Evolutionary conservation across 1,139 yeast genomes (phyloP).

Genomic region (Kurtzmaniella quercitrusa): DNA sequence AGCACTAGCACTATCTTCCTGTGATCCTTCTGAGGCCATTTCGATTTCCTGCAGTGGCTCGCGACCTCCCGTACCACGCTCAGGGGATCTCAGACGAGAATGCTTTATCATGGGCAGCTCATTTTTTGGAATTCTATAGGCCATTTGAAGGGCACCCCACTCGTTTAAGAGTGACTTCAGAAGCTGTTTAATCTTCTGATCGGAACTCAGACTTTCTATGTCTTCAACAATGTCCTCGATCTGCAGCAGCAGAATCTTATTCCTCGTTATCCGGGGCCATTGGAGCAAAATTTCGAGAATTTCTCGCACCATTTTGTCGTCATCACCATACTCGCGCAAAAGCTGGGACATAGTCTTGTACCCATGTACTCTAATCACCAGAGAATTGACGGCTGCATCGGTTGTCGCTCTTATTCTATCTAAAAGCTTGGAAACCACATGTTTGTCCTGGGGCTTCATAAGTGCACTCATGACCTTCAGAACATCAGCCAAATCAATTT

Average conservation of each 20-base stretch:
- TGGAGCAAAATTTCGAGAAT: slow-evolving; percentile 54
- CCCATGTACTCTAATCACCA: slow-evolving; percentile 79
- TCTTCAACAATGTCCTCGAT: slow-evolving; percentile 62
- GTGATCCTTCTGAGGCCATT: not conserved
- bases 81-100: slow-evolving; percentile 10
- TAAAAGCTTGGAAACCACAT: slow-evolving; percentile 62
- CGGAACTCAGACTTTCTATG: slow-evolving; percentile 29
- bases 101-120: slow-evolving; percentile 7
- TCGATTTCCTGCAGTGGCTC: slow-evolving; percentile 2
- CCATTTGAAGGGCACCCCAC: slow-evolving; percentile 78
- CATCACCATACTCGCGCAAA: slow-evolving; percentile 32
- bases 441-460: slow-evolving; percentile 70
- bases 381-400: slow-evolving; percentile 51
- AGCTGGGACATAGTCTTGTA: slow-evolving; percentile 72
- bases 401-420: slow-evolving; percentile 60
- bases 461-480: slow-evolving; percentile 79
- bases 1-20: slow-evolving; percentile 3
- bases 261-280: slow-evolving; percentile 83
- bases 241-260: slow-evolving; percentile 75
- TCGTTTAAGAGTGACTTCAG: slow-evolving; percentile 50
- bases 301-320: slow-evolving; percentile 26
- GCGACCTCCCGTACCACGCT: slow-evolving; percentile 14
- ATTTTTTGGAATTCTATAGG: slow-evolving; percentile 73
- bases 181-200: slow-evolving; percentile 29
- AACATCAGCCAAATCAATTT: slow-evolving; percentile 50